Conservation (phyloP, 2,329 filamentous ascomycete genomes). For the Paramyrothecium roridum region DNA sequence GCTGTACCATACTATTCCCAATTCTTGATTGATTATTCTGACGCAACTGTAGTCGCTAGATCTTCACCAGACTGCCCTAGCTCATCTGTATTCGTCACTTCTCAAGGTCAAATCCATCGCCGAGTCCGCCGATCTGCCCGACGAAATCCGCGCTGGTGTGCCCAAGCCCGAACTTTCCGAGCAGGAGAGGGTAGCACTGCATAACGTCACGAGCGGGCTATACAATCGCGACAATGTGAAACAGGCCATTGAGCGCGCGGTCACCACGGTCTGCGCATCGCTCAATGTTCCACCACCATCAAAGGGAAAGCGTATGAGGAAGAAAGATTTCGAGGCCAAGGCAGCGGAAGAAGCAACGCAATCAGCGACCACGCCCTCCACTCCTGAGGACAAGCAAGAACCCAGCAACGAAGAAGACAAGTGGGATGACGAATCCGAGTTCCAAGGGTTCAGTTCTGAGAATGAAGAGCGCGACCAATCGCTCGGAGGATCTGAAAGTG, state of each 20-base stretch:
- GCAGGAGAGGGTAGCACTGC: conserved; percentile 47
- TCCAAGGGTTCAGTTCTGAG: conserved; percentile 31
- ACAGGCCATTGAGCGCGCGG: conserved; percentile 44
- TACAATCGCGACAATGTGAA: conserved; percentile 51
- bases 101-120: conserved; percentile 52
- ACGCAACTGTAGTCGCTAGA: conserved; percentile 45
- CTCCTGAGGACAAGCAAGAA: conserved; percentile 14
- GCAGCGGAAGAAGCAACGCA: conserved; percentile 22
- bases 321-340: conserved; percentile 26
- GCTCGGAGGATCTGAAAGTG: conserved; percentile 15
- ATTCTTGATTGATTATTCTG: background rate
- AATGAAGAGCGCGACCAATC: conserved; percentile 18
- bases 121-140: conserved; percentile 46
- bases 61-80: conserved; percentile 53
- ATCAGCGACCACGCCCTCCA: conserved; percentile 11
- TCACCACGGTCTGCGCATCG: conserved; percentile 44
- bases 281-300: conserved; percentile 47
- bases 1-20: background rate
- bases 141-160: conserved; percentile 41
- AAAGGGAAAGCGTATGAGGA: conserved; percentile 26
- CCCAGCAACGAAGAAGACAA: conserved; percentile 17
- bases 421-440: conserved; percentile 28
- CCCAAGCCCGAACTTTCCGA: conserved; percentile 49
- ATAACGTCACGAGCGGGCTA: conserved; percentile 58
- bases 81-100: conserved; percentile 53